Evolutionary conservation across 768 basidiomycete species (phyloP).

Genomic region (Megacollybia marginata): DNA sequence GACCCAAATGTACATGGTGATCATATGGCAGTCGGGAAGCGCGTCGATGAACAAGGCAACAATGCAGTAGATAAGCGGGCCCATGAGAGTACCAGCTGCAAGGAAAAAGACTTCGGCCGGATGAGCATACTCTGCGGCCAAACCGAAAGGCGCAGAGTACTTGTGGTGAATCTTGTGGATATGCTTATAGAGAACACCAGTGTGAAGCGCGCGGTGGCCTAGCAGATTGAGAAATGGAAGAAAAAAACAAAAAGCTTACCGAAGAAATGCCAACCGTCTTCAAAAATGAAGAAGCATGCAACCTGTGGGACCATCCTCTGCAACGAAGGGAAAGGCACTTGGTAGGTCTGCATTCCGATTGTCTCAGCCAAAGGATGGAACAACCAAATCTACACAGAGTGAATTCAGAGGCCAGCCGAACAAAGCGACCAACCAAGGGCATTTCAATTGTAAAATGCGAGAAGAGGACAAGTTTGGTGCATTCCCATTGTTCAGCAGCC

Average conservation of each 20-base stretch:
- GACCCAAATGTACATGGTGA: slow-evolving; percentile 94
- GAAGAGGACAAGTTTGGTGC: slow-evolving; percentile 88
- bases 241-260: slow-evolving; percentile 32
- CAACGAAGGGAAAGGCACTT: slow-evolving; percentile 83
- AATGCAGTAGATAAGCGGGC: slow-evolving; percentile 81
- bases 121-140: slow-evolving; percentile 97
- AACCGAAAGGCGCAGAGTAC: slow-evolving; percentile 93
- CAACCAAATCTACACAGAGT: slow-evolving; percentile 60
- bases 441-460: slow-evolving; percentile 95
- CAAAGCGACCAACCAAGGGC: slow-evolving; percentile 51
- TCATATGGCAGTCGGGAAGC: slow-evolving; percentile 66
- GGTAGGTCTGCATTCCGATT: slow-evolving; percentile 87
- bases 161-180: slow-evolving; percentile 98
- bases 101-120: slow-evolving; percentile 95
- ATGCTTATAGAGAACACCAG: slow-evolving; percentile 76
- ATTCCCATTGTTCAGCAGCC: slow-evolving; percentile 83
- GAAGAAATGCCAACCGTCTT: slow-evolving; percentile 93
- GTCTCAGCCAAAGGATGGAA: slow-evolving; percentile 87
- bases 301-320: slow-evolving; percentile 69
- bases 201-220: slow-evolving; percentile 79
- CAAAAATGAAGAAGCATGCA: slow-evolving; percentile 88
- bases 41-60: slow-evolving; percentile 36
- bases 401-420: background rate
- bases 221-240: background rate
- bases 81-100: slow-evolving; percentile 83